Conservation (phyloP, 108 stramenopile genomes). For the Cyclotella kingstonii region DNA sequence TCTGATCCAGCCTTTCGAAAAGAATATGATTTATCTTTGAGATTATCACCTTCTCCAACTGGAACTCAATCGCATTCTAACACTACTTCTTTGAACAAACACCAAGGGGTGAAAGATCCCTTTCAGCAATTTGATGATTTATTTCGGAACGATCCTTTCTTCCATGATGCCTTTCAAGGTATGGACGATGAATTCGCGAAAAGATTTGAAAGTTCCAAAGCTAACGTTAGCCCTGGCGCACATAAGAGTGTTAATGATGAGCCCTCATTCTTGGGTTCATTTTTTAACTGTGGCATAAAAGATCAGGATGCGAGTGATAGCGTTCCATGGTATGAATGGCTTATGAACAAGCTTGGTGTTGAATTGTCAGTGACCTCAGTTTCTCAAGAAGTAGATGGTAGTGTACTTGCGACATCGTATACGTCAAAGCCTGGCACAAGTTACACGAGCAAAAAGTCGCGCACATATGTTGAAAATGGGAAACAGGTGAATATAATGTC, state of each 20-base stretch:
- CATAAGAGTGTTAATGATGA: neutral
- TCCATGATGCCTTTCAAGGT: constrained; percentile 57
- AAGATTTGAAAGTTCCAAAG: constrained; percentile 31
- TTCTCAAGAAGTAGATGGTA: constrained; percentile 35
- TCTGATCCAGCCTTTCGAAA: constrained; percentile 39
- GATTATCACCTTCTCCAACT: constrained; percentile 22
- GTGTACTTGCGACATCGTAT: constrained; percentile 26
- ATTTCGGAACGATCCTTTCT: constrained; percentile 75
- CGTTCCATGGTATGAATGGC: constrained; percentile 57
- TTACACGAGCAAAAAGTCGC: constrained; percentile 42
- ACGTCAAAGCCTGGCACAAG: constrained; percentile 17
- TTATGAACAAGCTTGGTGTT: constrained; percentile 57
- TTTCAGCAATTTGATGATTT: constrained; percentile 66
- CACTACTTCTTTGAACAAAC: neutral
- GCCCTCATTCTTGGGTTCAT: constrained; percentile 1
- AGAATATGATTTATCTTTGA: constrained; percentile 49
- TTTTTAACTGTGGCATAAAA: constrained; percentile 9
- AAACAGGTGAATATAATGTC: constrained; percentile 48
- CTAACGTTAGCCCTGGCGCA: constrained; percentile 8
- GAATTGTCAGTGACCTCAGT: constrained; percentile 44
- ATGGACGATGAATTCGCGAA: constrained; percentile 66
- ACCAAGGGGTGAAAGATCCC: constrained; percentile 34
- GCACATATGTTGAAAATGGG: constrained; percentile 53
- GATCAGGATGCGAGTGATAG: constrained; percentile 8
- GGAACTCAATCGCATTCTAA: constrained; percentile 12